phyloP scores from a whole-genome alignment of 805 yeast species.

The Wickerhamomyces canadensis region DNA sequence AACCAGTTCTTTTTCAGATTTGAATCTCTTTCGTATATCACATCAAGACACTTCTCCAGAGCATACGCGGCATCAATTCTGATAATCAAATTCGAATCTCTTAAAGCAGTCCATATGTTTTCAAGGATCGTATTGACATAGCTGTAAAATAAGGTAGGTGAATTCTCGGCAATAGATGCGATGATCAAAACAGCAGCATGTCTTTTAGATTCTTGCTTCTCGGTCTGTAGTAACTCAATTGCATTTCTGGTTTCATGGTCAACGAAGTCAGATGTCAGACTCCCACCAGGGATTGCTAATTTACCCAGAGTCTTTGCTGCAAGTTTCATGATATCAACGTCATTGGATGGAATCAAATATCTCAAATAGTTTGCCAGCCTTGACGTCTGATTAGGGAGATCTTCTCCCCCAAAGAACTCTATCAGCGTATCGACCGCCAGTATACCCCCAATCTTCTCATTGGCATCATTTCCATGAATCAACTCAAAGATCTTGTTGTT shows the following conservation, averaged over 20 bases:
- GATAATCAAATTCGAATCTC: slow-evolving; percentile 71
- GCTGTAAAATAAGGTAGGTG: slow-evolving; percentile 77
- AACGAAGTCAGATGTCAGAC: slow-evolving; percentile 86
- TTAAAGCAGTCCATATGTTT: slow-evolving; percentile 80
- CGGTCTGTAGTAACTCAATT: slow-evolving; percentile 87
- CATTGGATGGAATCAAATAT: slow-evolving; percentile 73
- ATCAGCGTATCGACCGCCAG: slow-evolving; percentile 85
- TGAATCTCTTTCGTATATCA: slow-evolving; percentile 73
- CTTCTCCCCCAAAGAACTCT: slow-evolving; percentile 81
- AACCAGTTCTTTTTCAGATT: slow-evolving; percentile 73
- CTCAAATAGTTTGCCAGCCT: slow-evolving; percentile 87
- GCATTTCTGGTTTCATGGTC: slow-evolving; percentile 88
- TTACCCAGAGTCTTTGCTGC: slow-evolving; percentile 88
- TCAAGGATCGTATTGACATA: slow-evolving; percentile 75
- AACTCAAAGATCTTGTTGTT: slow-evolving; percentile 84
- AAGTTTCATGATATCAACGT: slow-evolving; percentile 75
- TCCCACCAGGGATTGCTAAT: slow-evolving; percentile 84
- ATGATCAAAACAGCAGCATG: slow-evolving; percentile 88
- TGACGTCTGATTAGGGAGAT: slow-evolving; percentile 81
- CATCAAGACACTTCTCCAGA: slow-evolving; percentile 68
- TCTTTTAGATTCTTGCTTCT: slow-evolving; percentile 76
- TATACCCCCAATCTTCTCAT: slow-evolving; percentile 82
- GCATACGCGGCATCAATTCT: slow-evolving; percentile 83
- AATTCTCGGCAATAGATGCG: slow-evolving; percentile 76
- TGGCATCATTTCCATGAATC: slow-evolving; percentile 65